phyloP scores from a whole-genome alignment of 495 filamentous ascomycete species.

The Xylaria sp. region DNA sequence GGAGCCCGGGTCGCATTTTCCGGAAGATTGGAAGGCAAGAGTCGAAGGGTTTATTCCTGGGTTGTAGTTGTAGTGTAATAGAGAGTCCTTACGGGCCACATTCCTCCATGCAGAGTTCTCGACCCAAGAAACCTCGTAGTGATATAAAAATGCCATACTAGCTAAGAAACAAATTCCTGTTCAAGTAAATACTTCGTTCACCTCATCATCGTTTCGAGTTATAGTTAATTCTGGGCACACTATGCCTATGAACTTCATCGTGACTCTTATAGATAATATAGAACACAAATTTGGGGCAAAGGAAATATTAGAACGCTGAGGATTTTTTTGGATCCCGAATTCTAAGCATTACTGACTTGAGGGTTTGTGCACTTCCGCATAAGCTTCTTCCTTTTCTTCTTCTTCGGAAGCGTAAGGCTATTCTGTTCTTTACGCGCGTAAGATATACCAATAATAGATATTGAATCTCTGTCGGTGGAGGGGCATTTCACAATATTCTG shows the following conservation, averaged over 20 bases:
- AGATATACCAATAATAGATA: neutral
- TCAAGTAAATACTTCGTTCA: neutral
- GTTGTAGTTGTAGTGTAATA: constrained; percentile 35
- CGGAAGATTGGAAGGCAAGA: constrained; percentile 51
- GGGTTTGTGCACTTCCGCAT: neutral
- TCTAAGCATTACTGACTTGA: neutral
- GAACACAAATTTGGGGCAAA: neutral
- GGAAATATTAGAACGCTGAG: neutral
- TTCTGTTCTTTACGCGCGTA: neutral
- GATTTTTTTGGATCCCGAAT: neutral
- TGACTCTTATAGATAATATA: neutral
- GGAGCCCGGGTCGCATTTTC: constrained; percentile 50
- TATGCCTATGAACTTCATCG: neutral
- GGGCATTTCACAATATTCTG: constrained; percentile 84
- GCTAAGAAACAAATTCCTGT: neutral
- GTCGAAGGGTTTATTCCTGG: constrained; percentile 55
- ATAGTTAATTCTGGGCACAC: neutral
- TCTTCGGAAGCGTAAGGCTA: neutral
- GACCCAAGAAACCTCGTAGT: neutral
- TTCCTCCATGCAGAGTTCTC: neutral
- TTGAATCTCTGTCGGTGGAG: constrained; percentile 30
- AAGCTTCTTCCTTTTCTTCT: neutral
- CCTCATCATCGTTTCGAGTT: neutral
- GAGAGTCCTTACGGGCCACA: neutral
- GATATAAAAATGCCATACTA: too few species aligned